These are phyloP conservation scores for Cryphonectria carpinicola DNA, from an alignment of 2,329 filamentous ascomycete species.

Conservation along the genomic window DNA sequence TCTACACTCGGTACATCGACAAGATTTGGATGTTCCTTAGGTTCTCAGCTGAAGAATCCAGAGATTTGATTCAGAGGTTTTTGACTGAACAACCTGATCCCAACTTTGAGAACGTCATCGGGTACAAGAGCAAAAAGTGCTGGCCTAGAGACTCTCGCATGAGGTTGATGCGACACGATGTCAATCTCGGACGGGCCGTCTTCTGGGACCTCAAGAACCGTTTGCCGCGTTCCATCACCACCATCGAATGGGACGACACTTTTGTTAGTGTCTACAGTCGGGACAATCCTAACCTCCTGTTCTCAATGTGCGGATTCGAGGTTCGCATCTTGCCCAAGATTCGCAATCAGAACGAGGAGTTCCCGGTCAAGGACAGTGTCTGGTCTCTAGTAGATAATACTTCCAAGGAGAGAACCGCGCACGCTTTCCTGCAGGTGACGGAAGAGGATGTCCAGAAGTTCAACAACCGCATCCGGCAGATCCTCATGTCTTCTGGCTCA, in stretches of 20 bases:
- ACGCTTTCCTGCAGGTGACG: conserved; percentile 96
- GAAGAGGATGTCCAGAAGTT: conserved; percentile 99
- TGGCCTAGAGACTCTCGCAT: conserved; percentile 98
- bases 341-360: conserved; percentile 93
- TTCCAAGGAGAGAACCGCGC: conserved; percentile 94
- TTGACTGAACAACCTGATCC: conserved; percentile 97
- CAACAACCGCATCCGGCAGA: conserved; percentile 98
- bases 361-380: conserved; percentile 95
- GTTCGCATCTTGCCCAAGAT: conserved; percentile 95
- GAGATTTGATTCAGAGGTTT: conserved; percentile 96
- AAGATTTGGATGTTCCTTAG: conserved; percentile 98
- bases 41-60: conserved; percentile 90
- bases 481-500: conserved; percentile 98
- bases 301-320: conserved; percentile 98
- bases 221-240: conserved; percentile 90
- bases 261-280: conserved; percentile 98
- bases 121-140: conserved; percentile 99
- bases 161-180: conserved; percentile 98
- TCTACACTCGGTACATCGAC: conserved; percentile 98
- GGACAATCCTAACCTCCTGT: conserved; percentile 95
- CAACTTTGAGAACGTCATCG: conserved; percentile 99
- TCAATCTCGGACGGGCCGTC: conserved; percentile 94
- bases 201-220: conserved; percentile 99
- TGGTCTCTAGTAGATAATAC: conserved; percentile 98
- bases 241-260: conserved; percentile 98